These are phyloP conservation scores for Pyricularia pennisetigena DNA, from an alignment of 2,329 filamentous ascomycete genomes.

Conservation along the genomic window DNA sequence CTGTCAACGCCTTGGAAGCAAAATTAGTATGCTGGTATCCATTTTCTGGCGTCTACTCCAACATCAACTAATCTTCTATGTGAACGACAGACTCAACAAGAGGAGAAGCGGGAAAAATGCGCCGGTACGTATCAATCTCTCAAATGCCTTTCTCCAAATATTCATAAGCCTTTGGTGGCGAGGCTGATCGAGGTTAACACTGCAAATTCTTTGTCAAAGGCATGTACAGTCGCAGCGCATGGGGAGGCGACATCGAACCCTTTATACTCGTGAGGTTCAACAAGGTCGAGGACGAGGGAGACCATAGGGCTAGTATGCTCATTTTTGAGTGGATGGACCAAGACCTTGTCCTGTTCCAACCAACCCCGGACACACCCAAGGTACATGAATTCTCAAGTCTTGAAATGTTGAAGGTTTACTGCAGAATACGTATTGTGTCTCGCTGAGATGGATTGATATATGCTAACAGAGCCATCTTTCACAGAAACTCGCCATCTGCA, in stretches of 20 bases:
- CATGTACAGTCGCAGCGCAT: slow-evolving; percentile 87
- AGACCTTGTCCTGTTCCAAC: slow-evolving; percentile 61
- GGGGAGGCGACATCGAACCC: slow-evolving; percentile 81
- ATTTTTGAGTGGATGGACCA: slow-evolving; percentile 94
- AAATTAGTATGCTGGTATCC: slow-evolving; percentile 31
- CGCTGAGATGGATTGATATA: background rate
- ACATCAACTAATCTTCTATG: background rate
- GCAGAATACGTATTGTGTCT: background rate
- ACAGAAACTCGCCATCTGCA: slow-evolving; percentile 55
- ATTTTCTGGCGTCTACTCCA: background rate
- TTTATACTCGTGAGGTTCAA: slow-evolving; percentile 80
- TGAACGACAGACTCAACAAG: slow-evolving; percentile 55
- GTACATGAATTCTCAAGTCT: slow-evolving; percentile 27
- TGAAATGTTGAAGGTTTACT: background rate
- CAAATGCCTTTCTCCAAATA: background rate
- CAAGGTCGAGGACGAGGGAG: slow-evolving; percentile 47
- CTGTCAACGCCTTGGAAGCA: slow-evolving; percentile 46
- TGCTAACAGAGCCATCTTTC: background rate
- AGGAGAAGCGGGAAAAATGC: slow-evolving; percentile 74
- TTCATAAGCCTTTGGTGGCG: background rate
- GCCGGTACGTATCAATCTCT: slow-evolving; percentile 32
- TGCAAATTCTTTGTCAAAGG: slow-evolving; percentile 35
- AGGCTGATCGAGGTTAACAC: background rate
- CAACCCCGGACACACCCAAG: slow-evolving; percentile 40
- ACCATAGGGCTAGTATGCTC: slow-evolving; percentile 72